phyloP scores from a whole-genome alignment of 2,329 filamentous ascomycete species.

The Colletotrichum eremochloae region DNA sequence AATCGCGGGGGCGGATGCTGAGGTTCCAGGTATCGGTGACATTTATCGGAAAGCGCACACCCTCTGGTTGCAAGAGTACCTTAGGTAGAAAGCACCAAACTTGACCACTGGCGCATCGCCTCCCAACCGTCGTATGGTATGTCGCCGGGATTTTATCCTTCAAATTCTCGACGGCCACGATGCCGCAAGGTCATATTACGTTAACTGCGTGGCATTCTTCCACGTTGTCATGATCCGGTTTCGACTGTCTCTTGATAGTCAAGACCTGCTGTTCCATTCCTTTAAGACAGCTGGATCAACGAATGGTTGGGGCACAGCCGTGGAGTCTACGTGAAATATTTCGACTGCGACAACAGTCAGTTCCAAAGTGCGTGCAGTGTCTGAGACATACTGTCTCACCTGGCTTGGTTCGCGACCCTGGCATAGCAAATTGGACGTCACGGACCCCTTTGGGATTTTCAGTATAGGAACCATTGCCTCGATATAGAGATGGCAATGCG shows the following conservation, averaged over 20 bases:
- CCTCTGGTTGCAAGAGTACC: not conserved
- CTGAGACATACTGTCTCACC: slow-evolving; percentile 12
- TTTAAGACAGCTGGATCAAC: slow-evolving; percentile 41
- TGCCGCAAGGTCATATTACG: not conserved
- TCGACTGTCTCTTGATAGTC: not conserved
- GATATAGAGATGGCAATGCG: slow-evolving; percentile 32
- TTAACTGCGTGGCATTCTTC: not conserved
- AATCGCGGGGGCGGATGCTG: not conserved
- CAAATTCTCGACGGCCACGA: not conserved
- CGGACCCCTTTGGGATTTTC: slow-evolving; percentile 32
- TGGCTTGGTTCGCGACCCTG: slow-evolving; percentile 36
- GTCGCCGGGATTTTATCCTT: too few species aligned
- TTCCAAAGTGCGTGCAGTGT: not conserved
- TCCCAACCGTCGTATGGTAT: not conserved
- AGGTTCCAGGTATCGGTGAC: not conserved
- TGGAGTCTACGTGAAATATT: slow-evolving; percentile 42
- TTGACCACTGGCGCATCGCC: not conserved
- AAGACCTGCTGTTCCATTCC: slow-evolving; percentile 32
- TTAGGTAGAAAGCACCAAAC: not conserved
- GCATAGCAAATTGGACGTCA: slow-evolving; percentile 35
- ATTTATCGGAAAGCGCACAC: not conserved
- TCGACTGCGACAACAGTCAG: slow-evolving; percentile 36
- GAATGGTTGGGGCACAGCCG: slow-evolving; percentile 44
- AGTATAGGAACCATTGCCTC: slow-evolving; percentile 41
- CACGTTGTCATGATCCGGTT: too few species aligned